These are phyloP conservation scores for Mucor irregularis DNA, from an alignment of 371 early-diverging fungal genomes.

Conservation along the genomic window DNA sequence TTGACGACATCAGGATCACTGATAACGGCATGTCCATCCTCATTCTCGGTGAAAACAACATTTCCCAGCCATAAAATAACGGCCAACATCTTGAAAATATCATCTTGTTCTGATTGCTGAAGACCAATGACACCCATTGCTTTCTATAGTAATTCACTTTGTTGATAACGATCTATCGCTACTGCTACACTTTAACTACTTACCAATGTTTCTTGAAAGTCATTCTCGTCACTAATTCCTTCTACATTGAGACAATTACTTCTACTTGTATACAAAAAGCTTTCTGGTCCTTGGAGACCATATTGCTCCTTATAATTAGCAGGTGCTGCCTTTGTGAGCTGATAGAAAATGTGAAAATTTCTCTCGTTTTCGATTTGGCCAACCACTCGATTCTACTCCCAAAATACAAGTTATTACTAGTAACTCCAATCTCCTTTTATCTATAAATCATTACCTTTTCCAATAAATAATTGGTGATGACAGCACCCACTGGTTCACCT, in stretches of 20 bases:
- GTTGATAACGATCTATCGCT: not conserved
- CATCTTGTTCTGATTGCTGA: slow-evolving; percentile 70
- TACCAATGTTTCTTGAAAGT: slow-evolving; percentile 74
- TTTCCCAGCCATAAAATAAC: slow-evolving; percentile 87
- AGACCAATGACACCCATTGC: slow-evolving; percentile 84
- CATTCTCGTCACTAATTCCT: slow-evolving; percentile 76
- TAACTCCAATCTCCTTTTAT: not conserved
- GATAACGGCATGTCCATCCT: slow-evolving; percentile 62
- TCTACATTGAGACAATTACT: slow-evolving; percentile 79
- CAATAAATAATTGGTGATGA: slow-evolving; percentile 97
- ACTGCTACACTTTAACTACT: too few relatives aligned
- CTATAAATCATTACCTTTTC: slow-evolving; percentile 83
- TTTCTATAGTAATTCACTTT: slow-evolving; percentile 34
- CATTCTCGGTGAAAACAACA: slow-evolving; percentile 70
- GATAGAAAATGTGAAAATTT: slow-evolving; percentile 98
- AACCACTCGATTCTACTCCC: slow-evolving; percentile 87
- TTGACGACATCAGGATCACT: slow-evolving; percentile 69
- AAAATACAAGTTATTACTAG: not conserved
- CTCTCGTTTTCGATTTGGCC: slow-evolving; percentile 92
- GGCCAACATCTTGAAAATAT: slow-evolving; percentile 81
- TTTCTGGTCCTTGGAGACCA: slow-evolving; percentile 82
- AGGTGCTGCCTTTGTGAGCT: slow-evolving; percentile 81
- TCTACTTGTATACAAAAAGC: slow-evolving; percentile 75
- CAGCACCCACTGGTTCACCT: slow-evolving; percentile 97
- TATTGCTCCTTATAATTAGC: slow-evolving; percentile 71